Percentiles rank a stretch among this genome's conserved stretches.
phyloP scores from a whole-genome alignment of 306 rosid species.

The Vigna angularis region DNA sequence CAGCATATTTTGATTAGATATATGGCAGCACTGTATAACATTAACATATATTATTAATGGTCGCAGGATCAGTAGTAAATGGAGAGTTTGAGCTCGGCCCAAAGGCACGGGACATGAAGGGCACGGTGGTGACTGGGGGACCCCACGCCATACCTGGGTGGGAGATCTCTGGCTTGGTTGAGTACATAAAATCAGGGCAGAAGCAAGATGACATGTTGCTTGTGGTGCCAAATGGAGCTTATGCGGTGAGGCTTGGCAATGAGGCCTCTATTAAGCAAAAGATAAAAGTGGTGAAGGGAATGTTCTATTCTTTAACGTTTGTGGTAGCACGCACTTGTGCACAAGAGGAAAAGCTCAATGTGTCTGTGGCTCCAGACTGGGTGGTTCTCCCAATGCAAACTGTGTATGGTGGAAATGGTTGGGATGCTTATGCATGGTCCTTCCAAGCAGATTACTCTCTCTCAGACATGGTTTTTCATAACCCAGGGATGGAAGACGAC shows the following conservation, averaged over 20 bases:
- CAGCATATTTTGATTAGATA: not conserved
- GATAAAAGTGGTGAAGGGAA: constrained; percentile 66
- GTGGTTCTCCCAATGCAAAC: constrained; percentile 92
- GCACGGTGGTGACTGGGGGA: constrained; percentile 76
- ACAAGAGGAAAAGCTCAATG: constrained; percentile 78
- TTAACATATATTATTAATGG: not conserved
- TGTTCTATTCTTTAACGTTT: constrained; percentile 80
- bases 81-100: constrained; percentile 90
- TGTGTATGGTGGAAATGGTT: constrained; percentile 67
- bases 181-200: constrained; percentile 92
- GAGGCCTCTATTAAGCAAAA: constrained; percentile 84
- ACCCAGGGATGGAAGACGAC: constrained; percentile 93
- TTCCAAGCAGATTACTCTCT: constrained; percentile 58
- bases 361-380: constrained; percentile 80
- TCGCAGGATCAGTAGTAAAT: constrained; percentile 51
- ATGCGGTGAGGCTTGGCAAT: constrained; percentile 90
- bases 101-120: constrained; percentile 65
- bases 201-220: constrained; percentile 96
- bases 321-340: constrained; percentile 96
- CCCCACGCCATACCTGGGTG: constrained; percentile 70
- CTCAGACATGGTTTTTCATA: constrained; percentile 65
- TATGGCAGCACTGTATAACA: no score
- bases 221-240: constrained; percentile 95
- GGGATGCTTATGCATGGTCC: constrained; percentile 81
- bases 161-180: constrained; percentile 85